Conservation (phyloP, 192 early-diverging fungal genomes). For the Rhizoclosmatium globosum region DNA sequence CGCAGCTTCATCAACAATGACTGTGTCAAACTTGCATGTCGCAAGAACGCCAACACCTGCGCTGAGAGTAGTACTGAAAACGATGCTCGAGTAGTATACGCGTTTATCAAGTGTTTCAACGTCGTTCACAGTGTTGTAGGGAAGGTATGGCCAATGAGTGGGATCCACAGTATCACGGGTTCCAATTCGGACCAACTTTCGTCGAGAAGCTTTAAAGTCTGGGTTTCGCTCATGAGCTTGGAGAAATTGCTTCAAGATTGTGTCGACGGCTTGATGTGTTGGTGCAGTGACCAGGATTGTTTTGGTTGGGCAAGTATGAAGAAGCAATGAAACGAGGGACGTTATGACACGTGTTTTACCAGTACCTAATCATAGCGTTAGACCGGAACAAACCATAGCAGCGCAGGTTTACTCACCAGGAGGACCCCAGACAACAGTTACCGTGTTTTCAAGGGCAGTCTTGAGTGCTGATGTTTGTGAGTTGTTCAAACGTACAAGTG, state of each 20-base stretch:
- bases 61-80: background rate
- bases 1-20: slow-evolving; percentile 10
- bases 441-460: background rate
- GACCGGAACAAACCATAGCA: background rate
- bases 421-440: background rate
- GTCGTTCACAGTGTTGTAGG: background rate
- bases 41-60: background rate
- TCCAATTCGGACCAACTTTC: background rate
- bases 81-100: background rate
- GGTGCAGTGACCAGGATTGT: slow-evolving; percentile 13
- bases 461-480: background rate
- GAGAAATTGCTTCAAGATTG: background rate
- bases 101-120: background rate
- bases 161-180: background rate
- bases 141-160: background rate
- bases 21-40: slow-evolving; percentile 7
- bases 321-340: background rate
- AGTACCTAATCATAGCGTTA: background rate
- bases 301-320: background rate
- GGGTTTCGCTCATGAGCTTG: background rate
- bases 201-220: background rate
- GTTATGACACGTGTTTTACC: slow-evolving; percentile 2
- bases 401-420: background rate
- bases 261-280: slow-evolving; percentile 9
- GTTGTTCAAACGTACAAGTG: background rate